Evolutionary conservation across 345 rosid species (phyloP).

Genomic region (Eutrema yunnanense): DNA sequence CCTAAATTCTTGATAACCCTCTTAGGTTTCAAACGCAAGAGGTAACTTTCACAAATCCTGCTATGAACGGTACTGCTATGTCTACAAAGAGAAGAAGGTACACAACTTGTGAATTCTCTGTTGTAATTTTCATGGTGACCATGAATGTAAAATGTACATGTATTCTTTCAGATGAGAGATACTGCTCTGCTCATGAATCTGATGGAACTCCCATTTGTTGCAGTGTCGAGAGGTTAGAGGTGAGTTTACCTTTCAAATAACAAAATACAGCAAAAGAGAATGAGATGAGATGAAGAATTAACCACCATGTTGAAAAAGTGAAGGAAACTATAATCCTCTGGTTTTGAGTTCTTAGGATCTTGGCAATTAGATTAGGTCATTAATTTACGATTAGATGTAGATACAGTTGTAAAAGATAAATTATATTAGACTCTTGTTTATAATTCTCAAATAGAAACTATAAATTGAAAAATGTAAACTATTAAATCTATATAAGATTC

Average conservation of each 20-base stretch:
- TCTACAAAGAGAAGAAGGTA: constrained; percentile 20
- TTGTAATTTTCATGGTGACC: background rate
- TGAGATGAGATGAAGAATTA: background rate
- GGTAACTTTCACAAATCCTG: constrained; percentile 25
- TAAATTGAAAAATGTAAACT: no score
- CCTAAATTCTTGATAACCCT: background rate
- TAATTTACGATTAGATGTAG: no score
- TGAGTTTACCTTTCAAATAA: constrained; percentile 4
- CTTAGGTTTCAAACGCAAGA: constrained; percentile 29
- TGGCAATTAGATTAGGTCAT: background rate
- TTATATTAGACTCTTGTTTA: no score
- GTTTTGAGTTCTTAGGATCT: background rate
- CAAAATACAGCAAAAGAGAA: background rate
- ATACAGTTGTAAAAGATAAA: no score
- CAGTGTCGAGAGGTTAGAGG: constrained; percentile 26
- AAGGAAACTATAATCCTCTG: background rate
- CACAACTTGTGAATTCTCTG: background rate
- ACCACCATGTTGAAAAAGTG: background rate
- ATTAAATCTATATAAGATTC: no score
- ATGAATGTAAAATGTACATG: constrained; percentile 23
- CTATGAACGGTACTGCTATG: constrained; percentile 10
- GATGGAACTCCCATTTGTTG: constrained; percentile 66
- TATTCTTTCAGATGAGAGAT: constrained; percentile 49
- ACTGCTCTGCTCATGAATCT: constrained; percentile 68
- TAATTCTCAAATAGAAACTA: no score